Evolutionary conservation across 805 yeast genomes (phyloP).

Genomic region (Lachancea kluyveri): DNA sequence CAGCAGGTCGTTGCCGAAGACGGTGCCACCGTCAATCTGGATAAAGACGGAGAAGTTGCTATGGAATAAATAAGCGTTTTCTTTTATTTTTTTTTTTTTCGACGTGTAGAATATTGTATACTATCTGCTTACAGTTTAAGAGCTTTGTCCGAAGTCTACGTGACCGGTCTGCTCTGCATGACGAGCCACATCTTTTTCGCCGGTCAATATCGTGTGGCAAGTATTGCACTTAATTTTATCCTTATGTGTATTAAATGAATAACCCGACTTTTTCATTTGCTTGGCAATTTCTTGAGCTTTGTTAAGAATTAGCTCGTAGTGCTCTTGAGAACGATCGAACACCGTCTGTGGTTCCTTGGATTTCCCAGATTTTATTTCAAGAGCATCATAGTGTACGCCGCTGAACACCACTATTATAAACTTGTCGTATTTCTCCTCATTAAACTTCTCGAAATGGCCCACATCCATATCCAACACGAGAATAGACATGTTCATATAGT

Average conservation of each 20-base stretch:
- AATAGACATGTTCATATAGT: constrained; percentile 45
- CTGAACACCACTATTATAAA: constrained; percentile 55
- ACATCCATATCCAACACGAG: constrained; percentile 61
- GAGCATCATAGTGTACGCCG: constrained; percentile 70
- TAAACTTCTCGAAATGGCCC: constrained; percentile 50
- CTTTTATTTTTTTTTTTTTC: no score
- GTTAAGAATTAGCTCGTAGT: constrained; percentile 29
- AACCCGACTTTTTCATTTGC: constrained; percentile 44
- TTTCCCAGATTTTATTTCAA: constrained; percentile 36
- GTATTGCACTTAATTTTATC: constrained; percentile 52
- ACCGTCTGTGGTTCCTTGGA: constrained; percentile 25
- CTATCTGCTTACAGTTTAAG: constrained; percentile 1
- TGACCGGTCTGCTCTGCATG: constrained; percentile 65
- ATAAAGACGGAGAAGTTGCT: constrained; percentile 13
- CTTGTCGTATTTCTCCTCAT: constrained; percentile 33
- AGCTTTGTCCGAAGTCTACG: constrained; percentile 53
- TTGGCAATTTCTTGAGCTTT: constrained; percentile 37
- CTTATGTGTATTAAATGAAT: constrained; percentile 58
- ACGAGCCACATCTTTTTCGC: constrained; percentile 57
- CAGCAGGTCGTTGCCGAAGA: constrained; percentile 2
- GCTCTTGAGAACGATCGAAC: constrained; percentile 34
- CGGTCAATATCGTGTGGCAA: constrained; percentile 47
- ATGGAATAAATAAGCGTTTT: constrained; percentile 14
- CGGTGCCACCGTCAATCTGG: constrained; percentile 18
- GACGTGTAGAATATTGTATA: not conserved